A percentile compares a stretch with the other conserved stretches of the same genome.
Evolutionary conservation across 2,329 filamentous ascomycete genomes (phyloP).

Genomic region (Blumeria hordei): DNA sequence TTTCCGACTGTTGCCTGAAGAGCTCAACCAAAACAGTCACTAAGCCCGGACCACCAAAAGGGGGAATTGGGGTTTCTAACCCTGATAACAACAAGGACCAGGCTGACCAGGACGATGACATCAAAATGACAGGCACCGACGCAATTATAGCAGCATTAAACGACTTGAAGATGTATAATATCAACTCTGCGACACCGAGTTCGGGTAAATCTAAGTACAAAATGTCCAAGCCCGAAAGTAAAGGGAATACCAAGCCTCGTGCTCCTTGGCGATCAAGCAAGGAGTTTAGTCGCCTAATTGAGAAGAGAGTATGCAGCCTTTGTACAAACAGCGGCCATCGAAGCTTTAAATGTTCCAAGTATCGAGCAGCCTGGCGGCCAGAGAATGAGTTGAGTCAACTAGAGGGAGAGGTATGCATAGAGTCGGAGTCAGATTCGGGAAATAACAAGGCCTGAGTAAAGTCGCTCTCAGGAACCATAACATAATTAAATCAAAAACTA

Average conservation of each 20-base stretch:
- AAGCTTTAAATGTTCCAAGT: background rate
- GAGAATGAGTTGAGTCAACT: background rate
- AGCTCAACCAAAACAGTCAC: background rate
- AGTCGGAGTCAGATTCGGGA: background rate
- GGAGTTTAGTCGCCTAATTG: too few relatives aligned
- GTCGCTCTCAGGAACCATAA: background rate
- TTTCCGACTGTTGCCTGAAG: background rate
- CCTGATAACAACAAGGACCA: background rate
- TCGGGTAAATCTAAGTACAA: background rate
- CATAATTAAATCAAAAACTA: background rate
- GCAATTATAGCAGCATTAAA: background rate
- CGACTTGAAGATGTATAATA: too few relatives aligned
- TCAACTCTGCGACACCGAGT: background rate
- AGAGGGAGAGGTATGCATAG: background rate
- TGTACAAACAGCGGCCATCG: background rate
- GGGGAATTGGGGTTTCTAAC: background rate
- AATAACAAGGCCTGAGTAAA: background rate
- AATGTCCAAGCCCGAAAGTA: background rate
- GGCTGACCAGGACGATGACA: background rate
- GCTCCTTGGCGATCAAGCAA: too few relatives aligned
- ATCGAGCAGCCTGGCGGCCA: background rate
- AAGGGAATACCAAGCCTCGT: background rate
- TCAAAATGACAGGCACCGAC: background rate
- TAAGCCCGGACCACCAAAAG: background rate
- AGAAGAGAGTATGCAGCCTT: background rate